Base-by-base conservation (phyloP, 371 early-diverging fungal genomes). In the Phascolomyces articulosus region DNA sequence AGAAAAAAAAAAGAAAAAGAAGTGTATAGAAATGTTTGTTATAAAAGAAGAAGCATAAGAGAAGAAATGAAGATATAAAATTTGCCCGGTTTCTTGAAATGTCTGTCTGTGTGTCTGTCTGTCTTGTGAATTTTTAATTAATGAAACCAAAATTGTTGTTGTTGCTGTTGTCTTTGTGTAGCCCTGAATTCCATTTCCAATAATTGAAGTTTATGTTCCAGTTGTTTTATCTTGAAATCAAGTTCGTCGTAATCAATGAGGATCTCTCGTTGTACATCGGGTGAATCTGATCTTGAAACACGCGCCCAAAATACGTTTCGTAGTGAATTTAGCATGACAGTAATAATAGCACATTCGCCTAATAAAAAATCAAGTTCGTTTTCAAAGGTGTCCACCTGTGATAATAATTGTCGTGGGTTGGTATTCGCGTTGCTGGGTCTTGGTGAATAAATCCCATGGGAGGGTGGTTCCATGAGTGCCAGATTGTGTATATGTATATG, bases 191-290 rank as follows among this genome's bases (percentile, higher is more conserved):
- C 57, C 10, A 38, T 63, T 59, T 78, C 78, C 13, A 78, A 57
- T 11, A 9, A 48, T 20, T 70, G 67, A 3, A 78, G 55, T 40
- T 78, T 78, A 23, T 65, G 70, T 51, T 78, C 75, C 58, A 78
- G 38, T 23, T 75, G 75, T 34, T 66, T 47, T 6, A 75, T 69
- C 53, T 78, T 75, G 11, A 65, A 27, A 62, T 58, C 48, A 24
- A 78, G 20, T 48, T 75, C 78, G 60, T 78, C 78, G 40, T 68
- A 78, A 20, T 75, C 75, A 3, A 59, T 64, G 16, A 68, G 63
- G 55, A 73, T 71, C 54, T 78, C 74, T 13, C 66, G 68, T 31
- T 75, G 64, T 23, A 68, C 67, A 8, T 70, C 78, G 1, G 59
- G 9, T n/a, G 44, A 40, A 23, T 34, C n/a, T n/a, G 54, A 16